Evolutionary conservation across 208 protist species (phyloP).

Genomic region (Trypanosoma conorhini): DNA sequence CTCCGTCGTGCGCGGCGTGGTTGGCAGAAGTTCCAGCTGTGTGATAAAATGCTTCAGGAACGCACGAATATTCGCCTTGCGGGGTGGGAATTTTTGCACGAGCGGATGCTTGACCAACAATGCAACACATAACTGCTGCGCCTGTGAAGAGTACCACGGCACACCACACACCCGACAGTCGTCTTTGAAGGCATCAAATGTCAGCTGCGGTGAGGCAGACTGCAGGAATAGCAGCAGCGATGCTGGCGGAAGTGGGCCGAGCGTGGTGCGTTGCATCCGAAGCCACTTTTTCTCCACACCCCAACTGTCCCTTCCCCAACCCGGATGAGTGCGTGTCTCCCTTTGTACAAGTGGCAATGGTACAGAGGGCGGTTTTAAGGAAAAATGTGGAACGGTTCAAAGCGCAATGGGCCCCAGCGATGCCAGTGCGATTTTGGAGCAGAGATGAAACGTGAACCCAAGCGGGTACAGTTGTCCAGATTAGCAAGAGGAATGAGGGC

Average conservation of each 20-base stretch:
- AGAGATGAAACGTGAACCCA: neutral
- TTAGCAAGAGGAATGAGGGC: neutral
- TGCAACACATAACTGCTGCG: conserved; percentile 52
- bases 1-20: conserved; percentile 6
- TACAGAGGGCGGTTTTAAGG: neutral
- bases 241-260: conserved; percentile 28
- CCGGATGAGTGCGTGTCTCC: neutral
- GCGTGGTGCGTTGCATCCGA: neutral
- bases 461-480: neutral
- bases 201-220: conserved; percentile 48
- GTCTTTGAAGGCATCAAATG: conserved; percentile 62
- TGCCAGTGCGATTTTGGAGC: neutral
- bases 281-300: neutral
- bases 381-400: neutral
- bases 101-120: conserved; percentile 65
- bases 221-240: conserved; percentile 74
- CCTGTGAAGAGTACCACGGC: conserved; percentile 47
- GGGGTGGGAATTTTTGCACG: conserved; percentile 50
- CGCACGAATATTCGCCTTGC: conserved; percentile 45
- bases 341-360: neutral
- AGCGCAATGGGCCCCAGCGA: neutral
- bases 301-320: neutral
- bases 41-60: conserved; percentile 72
- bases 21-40: conserved; percentile 48
- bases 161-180: conserved; percentile 55